phyloP scores from a whole-genome alignment of 192 early-diverging fungal genomes.

The Rhizophagus prolifer region DNA sequence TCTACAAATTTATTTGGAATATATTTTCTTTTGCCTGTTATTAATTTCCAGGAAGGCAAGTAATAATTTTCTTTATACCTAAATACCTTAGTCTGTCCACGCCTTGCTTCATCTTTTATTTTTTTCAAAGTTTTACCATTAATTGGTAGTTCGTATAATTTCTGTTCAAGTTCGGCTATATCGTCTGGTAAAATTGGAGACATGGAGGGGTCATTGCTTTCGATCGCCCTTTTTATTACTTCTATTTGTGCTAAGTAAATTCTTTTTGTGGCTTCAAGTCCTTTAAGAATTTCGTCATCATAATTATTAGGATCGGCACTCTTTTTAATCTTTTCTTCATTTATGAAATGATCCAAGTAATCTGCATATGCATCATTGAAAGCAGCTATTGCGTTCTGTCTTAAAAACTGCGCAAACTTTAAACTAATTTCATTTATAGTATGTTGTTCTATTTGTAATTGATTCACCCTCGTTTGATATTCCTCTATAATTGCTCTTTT shows the following conservation, averaged over 20 bases:
- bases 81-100: neutral
- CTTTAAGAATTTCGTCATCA: constrained; percentile 19
- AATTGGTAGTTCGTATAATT: constrained; percentile 29
- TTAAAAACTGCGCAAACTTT: constrained; percentile 35
- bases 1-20: too few species aligned
- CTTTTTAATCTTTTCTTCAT: constrained; percentile 27
- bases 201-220: neutral
- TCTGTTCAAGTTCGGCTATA: constrained; percentile 14
- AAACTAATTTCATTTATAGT: constrained; percentile 28
- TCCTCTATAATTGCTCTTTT: constrained; percentile 9
- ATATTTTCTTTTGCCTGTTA: too few species aligned
- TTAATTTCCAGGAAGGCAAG: too few species aligned
- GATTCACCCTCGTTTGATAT: neutral
- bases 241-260: constrained; percentile 22
- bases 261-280: constrained; percentile 23
- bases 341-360: constrained; percentile 33
- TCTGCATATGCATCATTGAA: constrained; percentile 32
- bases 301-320: constrained; percentile 20
- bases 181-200: constrained; percentile 9
- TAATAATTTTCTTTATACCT: neutral
- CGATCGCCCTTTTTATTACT: constrained; percentile 32
- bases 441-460: constrained; percentile 32
- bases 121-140: constrained; percentile 28
- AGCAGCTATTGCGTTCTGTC: constrained; percentile 32
- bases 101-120: constrained; percentile 13